Conservation (phyloP, 805 yeast species). For the Deakozyma indianensis region DNA sequence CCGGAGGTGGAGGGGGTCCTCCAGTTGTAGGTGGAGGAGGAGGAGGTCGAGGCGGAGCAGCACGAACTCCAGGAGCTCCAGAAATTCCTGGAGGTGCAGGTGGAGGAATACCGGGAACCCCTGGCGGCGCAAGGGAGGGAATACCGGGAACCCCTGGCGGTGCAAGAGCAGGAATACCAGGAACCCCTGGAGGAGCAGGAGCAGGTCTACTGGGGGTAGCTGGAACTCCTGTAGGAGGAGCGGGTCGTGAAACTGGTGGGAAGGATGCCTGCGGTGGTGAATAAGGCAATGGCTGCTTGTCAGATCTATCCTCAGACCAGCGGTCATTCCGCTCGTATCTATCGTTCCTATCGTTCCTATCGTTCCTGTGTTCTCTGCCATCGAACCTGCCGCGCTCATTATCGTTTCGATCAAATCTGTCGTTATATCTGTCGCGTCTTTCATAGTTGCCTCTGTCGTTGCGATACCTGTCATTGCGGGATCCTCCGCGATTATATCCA, state of each 20-base stretch:
- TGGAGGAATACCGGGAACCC: slow-evolving; percentile 9
- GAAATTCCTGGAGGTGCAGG: slow-evolving; percentile 11
- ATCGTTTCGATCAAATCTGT: slow-evolving; percentile 2
- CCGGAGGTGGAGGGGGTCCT: slow-evolving; percentile 3
- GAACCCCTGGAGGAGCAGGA: slow-evolving; percentile 8
- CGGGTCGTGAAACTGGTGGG: too few species aligned
- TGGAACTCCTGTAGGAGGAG: too few species aligned
- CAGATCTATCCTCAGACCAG: too few species aligned
- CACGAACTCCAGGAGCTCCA: neutral
- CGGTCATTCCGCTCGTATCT: too few species aligned
- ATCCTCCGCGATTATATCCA: neutral
- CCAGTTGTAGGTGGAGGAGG: slow-evolving; percentile 6
- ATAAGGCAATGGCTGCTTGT: too few species aligned
- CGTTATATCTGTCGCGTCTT: neutral
- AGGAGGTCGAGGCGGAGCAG: slow-evolving; percentile 8
- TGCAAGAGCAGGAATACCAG: slow-evolving; percentile 3
- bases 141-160: slow-evolving; percentile 1
- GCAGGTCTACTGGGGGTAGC: too few species aligned
- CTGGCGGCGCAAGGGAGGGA: slow-evolving; percentile 7
- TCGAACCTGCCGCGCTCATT: too few species aligned
- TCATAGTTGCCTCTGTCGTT: neutral
- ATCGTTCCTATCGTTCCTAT: too few species aligned
- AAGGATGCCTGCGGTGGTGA: too few species aligned
- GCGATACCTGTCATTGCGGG: neutral
- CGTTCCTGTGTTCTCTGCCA: too few species aligned